Percentiles rank a stretch among this genome's conserved stretches.
Evolutionary conservation across 2,329 filamentous ascomycete species (phyloP).

Genomic region (Akanthomyces uredinophilus): DNA sequence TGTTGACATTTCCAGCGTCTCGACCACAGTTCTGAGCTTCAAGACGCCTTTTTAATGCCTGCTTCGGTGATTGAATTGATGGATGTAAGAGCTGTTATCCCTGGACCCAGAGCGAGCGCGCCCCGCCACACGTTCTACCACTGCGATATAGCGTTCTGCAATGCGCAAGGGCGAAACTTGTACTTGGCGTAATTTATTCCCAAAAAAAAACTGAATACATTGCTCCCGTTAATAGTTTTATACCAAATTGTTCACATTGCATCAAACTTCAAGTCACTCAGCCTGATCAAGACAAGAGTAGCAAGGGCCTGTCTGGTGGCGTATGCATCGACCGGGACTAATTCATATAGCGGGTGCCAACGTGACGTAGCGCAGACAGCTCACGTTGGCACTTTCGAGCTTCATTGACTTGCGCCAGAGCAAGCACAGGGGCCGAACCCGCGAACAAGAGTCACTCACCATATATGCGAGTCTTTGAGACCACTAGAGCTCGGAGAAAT

Average conservation of each 20-base stretch:
- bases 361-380: constrained; percentile 10
- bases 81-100: constrained; percentile 15
- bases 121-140: neutral
- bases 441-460: neutral
- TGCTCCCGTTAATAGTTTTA: neutral
- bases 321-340: constrained; percentile 14
- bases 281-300: neutral
- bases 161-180: neutral
- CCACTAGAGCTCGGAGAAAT: neutral
- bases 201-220: neutral
- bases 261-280: neutral
- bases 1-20: constrained; percentile 29
- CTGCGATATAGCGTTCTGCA: neutral
- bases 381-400: neutral
- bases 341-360: constrained; percentile 14
- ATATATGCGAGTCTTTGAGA: neutral
- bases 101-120: neutral
- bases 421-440: neutral
- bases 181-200: neutral
- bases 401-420: neutral
- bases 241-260: neutral
- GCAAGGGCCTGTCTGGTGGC: neutral
- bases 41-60: neutral
- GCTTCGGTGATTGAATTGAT: neutral
- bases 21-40: neutral